Conservation (phyloP, 1,139 yeast species). For the Sugiyamaella novakii region DNA sequence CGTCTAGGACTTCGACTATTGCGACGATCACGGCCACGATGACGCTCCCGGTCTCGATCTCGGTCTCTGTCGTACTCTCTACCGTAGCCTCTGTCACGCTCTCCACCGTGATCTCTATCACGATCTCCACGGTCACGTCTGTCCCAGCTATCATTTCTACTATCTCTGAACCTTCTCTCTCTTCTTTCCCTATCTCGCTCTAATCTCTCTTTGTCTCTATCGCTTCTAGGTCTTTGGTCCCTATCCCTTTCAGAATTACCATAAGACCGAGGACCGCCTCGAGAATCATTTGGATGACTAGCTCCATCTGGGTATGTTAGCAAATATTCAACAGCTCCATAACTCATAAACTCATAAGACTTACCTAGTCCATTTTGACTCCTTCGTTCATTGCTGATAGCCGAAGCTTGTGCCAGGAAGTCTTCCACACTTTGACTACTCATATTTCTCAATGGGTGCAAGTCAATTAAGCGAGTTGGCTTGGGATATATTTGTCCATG, state of each 20-base stretch:
- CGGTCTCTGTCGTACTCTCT: slow-evolving; percentile 19
- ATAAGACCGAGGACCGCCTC: not conserved
- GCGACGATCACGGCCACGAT: slow-evolving; percentile 23
- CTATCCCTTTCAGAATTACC: slow-evolving; percentile 1
- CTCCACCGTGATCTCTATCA: slow-evolving; percentile 24
- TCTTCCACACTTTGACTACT: slow-evolving; percentile 5
- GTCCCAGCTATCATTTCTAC: slow-evolving; percentile 14
- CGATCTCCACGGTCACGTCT: slow-evolving; percentile 21
- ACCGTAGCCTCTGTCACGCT: slow-evolving; percentile 21
- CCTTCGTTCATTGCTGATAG: not conserved
- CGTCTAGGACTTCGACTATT: slow-evolving; percentile 28
- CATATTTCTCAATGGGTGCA: no score
- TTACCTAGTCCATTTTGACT: slow-evolving; percentile 3
- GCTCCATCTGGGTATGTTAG: not conserved
- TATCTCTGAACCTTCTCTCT: slow-evolving; percentile 11
- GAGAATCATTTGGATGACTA: not conserved
- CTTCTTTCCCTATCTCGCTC: slow-evolving; percentile 12
- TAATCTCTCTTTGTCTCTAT: slow-evolving; percentile 6
- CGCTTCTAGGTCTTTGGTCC: slow-evolving; percentile 1
- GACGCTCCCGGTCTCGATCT: slow-evolving; percentile 24
- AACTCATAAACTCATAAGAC: no score
- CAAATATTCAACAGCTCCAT: not conserved
- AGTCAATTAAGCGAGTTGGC: no score
- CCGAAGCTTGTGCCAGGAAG: slow-evolving; percentile 5
- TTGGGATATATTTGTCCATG: no score